Evolutionary conservation across 225 moss, liverwort and hornwort genomes (phyloP).

Genomic region (Sphagnum contortum): DNA sequence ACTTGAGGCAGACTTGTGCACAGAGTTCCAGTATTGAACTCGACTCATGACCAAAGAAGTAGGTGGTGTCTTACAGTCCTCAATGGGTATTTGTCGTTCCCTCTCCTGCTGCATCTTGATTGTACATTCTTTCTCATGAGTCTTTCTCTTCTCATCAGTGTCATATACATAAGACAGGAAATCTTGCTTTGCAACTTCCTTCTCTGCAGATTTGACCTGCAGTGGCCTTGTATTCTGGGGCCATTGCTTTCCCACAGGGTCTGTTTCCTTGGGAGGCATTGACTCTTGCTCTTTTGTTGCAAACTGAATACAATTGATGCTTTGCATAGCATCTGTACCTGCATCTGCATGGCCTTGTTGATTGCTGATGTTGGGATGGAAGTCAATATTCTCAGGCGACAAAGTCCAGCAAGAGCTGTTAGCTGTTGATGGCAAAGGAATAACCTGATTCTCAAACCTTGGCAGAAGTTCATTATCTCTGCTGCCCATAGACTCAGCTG

Average conservation of each 20-base stretch:
- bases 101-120: background rate
- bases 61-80: constrained; percentile 2
- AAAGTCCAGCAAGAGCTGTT: constrained; percentile 12
- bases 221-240: constrained; percentile 23
- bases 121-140: constrained; percentile 7
- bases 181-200: constrained; percentile 27
- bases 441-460: constrained; percentile 5
- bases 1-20: constrained; percentile 8
- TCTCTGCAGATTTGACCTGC: constrained; percentile 41
- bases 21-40: constrained; percentile 7
- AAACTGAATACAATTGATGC: constrained; percentile 34
- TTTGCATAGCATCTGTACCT: constrained; percentile 34
- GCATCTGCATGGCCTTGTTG: constrained; percentile 11
- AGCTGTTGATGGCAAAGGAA: constrained; percentile 15
- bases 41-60: constrained; percentile 1
- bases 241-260: constrained; percentile 15
- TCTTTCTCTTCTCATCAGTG: constrained; percentile 32
- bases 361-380: constrained; percentile 3
- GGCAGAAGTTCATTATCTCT: no score
- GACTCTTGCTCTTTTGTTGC: constrained; percentile 16
- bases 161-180: constrained; percentile 45
- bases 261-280: constrained; percentile 19
- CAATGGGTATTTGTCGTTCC: constrained; percentile 1
- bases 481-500: constrained; percentile 9
- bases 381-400: constrained; percentile 5